phyloP scores from a whole-genome alignment of 371 early-diverging fungal genomes.

The Mucor irregularis region DNA sequence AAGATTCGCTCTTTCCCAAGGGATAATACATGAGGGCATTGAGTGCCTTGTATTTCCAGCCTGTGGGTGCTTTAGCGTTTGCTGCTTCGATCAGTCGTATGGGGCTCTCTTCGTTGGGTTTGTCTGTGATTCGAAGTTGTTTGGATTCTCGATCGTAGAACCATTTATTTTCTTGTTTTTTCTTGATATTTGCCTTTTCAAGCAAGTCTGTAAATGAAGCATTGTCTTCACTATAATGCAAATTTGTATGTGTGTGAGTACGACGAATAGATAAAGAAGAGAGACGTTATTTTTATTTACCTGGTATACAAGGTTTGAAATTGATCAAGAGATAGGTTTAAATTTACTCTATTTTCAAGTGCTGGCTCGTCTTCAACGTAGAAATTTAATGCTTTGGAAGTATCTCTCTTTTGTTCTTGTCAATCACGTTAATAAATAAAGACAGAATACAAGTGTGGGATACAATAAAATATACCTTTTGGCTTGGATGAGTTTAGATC shows the following conservation, averaged over 20 bases:
- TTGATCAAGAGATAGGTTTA: constrained; percentile 54
- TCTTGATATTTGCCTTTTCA: constrained; percentile 61
- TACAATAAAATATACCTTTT: not conserved
- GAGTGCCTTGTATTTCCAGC: constrained; percentile 63
- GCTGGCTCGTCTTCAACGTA: constrained; percentile 31
- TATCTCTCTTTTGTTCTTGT: no score
- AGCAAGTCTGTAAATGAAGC: constrained; percentile 74
- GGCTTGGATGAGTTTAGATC: constrained; percentile 12
- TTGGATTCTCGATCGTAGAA: constrained; percentile 66
- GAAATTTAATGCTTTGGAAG: constrained; percentile 27
- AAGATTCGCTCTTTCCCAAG: constrained; percentile 42
- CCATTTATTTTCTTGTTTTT: constrained; percentile 68
- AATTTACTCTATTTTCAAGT: constrained; percentile 42
- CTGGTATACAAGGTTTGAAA: constrained; percentile 79
- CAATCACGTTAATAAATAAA: no score
- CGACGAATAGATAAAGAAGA: not conserved
- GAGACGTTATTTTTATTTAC: constrained; percentile 13
- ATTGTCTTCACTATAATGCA: constrained; percentile 82
- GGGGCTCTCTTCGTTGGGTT: constrained; percentile 9
- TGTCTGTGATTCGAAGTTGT: constrained; percentile 23
- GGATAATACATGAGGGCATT: constrained; percentile 72
- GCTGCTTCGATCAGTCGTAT: constrained; percentile 24
- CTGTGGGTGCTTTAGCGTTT: constrained; percentile 32
- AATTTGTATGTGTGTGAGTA: not conserved
- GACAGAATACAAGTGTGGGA: not conserved